Evolutionary conservation across 345 rosid species (phyloP), one percentile per base, ranked within the genome.

Genomic region (Hibiscus trionum): DNA sequence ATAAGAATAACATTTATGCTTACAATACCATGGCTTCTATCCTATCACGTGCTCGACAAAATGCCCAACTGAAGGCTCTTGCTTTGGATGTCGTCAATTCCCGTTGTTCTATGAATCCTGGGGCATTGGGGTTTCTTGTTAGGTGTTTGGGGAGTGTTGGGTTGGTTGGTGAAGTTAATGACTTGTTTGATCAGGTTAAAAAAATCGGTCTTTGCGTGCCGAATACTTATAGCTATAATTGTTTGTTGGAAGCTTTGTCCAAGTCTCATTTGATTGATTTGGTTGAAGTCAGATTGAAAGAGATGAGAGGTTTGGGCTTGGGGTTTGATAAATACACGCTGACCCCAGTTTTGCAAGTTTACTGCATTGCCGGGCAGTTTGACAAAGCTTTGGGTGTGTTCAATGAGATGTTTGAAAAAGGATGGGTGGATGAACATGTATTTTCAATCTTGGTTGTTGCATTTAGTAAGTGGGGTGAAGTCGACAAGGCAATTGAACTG

Each of bases 31-130:
- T 93, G 96, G 96, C 97, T 0, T 83, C 81, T 17, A 80, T 88
- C 83, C 94, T 93, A 66, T 90, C 96, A 84, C 82, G 86, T 86
- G 97, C 90, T 93, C 97, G 98, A 89, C 93, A 86, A 77, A 85
- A 84, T 83, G 90, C 86, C 86, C 76, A 77, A 82, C 72, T 93
- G 82, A 88, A 73, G 76, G 69, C 11, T 69, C 80, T 93, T 78
- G 86, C 74, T 0, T 21, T 27, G 44, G 84, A 88, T 37, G 78
- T 87, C 70, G 50, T 88, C 14, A 75, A 42, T 76, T 87, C 93
- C 4, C 76, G 78, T 2, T 93, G 94, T 78, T 57, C 60, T 10
- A 87, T 93, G 88, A 78, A 85, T 3, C 94, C 96, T 7, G 97
- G 98, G 2, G 85, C 96, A 24, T 78, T 93, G 77, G 98, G 98